Base-by-base conservation (phyloP, 2,329 filamentous ascomycete species). In the Pseudogymnoascus sp. region DNA sequence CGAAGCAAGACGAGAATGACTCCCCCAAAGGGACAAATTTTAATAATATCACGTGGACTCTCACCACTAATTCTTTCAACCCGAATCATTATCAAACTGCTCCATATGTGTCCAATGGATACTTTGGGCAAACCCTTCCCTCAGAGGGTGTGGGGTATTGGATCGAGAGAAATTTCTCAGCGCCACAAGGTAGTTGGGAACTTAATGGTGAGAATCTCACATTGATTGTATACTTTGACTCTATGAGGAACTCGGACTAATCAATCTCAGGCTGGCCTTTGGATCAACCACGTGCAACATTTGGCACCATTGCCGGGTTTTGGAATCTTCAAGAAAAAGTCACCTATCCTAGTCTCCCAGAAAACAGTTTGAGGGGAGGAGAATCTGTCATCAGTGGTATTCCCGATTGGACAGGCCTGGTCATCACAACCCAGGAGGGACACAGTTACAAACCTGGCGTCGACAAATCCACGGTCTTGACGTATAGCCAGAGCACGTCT, bases 241-340 rank as follows among this genome's bases (percentile, higher is more conserved):
- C 6, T 33, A 33, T 33, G 31, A 33, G 31, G 31, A 33, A 33
- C 31, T 33, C 31, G 31, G 31, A 33, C 11, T 33, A 33, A 33
- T 33, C 31, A 33, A 33, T 33, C 31, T 33, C 31, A 65, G 87
- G 86, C 4, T 90, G 87, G 87, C 87, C 87, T 4, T 75, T 90
- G 2, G 87, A 83, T 71, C 82, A 83, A 63, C 75, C 79, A 26
- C 79, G 87, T 21, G 85, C 88, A 71, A 82, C 82, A 0, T 89
- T 90, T 70, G 84, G 84, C 0, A 89, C 86, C 0, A 81, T 90
- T 38, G 81, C 84, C 3, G 87, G 87, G 1, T 90, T 90, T 70
- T 89, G 81, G 73, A 82, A 88, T 66, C 78, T 75, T 1, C 84
- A 89, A 70, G 77, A 79, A 1, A 79, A 74, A 13, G 81, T 81